A percentile compares a stretch with the other conserved stretches of the same genome.
phyloP scores from a whole-genome alignment of 177 flowering plant species.

The Viscum album region DNA sequence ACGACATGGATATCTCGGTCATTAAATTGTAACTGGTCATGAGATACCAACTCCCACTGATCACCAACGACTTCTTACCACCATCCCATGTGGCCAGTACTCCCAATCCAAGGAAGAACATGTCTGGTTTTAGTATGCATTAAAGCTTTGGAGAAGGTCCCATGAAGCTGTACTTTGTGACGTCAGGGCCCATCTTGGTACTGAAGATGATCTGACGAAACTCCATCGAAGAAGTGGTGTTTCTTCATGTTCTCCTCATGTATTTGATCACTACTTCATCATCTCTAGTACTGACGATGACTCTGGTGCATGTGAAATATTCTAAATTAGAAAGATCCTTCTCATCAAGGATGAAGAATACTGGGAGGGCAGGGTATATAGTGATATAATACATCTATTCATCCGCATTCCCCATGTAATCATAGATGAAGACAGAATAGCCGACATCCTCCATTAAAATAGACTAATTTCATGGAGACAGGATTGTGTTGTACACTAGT shows the following conservation, averaged over 20 bases:
- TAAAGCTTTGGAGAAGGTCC: constrained; percentile 70
- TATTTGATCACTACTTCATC: constrained; percentile 55
- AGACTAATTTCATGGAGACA: no score
- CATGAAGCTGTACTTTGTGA: constrained; percentile 77
- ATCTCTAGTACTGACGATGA: constrained; percentile 35
- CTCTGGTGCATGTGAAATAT: no score
- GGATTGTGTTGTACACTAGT: no score
- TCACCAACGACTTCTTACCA: constrained; percentile 52
- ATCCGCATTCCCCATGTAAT: constrained; percentile 41
- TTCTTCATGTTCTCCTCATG: constrained; percentile 17
- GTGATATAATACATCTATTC: constrained; percentile 84
- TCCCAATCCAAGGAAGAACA: constrained; percentile 87
- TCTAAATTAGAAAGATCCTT: no score
- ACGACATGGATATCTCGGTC: no score
- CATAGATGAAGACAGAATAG: constrained; percentile 66
- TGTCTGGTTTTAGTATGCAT: constrained; percentile 73
- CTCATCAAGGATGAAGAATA: no score
- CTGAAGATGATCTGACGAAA: constrained; percentile 68
- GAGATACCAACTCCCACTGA: constrained; percentile 41
- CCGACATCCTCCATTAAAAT: constrained; percentile 37
- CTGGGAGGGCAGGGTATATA: constrained; percentile 69
- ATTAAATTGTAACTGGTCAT: constrained; percentile 62
- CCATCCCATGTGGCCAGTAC: constrained; percentile 78
- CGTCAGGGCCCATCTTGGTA: constrained; percentile 70
- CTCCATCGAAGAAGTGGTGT: constrained; percentile 48